Conservation (phyloP, 306 rosid species). For the Medicago arabica region DNA sequence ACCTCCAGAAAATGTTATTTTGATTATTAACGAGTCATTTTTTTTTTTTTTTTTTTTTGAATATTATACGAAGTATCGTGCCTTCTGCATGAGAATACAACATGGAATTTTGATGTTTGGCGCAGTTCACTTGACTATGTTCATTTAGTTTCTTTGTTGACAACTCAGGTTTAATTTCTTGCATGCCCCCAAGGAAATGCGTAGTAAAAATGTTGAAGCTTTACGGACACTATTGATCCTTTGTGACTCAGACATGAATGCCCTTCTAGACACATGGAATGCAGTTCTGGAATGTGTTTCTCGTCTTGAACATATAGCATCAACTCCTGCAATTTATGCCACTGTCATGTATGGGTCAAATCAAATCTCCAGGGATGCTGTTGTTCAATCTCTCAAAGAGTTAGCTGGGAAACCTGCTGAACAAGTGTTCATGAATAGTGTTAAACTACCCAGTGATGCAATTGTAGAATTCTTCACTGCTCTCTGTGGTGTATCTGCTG, state of each 20-base stretch:
- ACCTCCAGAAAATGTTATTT: not conserved
- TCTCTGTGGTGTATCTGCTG: conserved; percentile 97
- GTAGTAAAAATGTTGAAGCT: conserved; percentile 97
- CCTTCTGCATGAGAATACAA: conserved; percentile 33
- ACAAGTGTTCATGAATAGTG: conserved; percentile 94
- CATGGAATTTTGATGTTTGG: conserved; percentile 37
- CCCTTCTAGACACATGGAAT: conserved; percentile 99
- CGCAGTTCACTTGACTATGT: conserved; percentile 35
- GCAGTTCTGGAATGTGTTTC: conserved; percentile 98
- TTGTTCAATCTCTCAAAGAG: conserved; percentile 91
- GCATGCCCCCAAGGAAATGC: conserved; percentile 99
- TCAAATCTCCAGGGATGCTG: conserved; percentile 94
- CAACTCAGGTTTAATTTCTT: conserved; percentile 89
- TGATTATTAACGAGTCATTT: conserved; percentile 2
- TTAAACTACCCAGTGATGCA: conserved; percentile 93
- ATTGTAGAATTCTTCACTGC: conserved; percentile 96
- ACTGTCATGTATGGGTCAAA: conserved; percentile 97
- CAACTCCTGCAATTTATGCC: conserved; percentile 83
- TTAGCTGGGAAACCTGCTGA: conserved; percentile 97
- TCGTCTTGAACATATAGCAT: conserved; percentile 86
- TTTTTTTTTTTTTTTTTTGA: not conserved
- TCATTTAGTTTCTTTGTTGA: conserved; percentile 49
- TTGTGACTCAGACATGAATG: conserved; percentile 77
- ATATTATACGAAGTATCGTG: conserved; percentile 35
- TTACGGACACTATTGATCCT: conserved; percentile 77